Conservation (phyloP, 345 rosid genomes). For the Geranium brycei region DNA sequence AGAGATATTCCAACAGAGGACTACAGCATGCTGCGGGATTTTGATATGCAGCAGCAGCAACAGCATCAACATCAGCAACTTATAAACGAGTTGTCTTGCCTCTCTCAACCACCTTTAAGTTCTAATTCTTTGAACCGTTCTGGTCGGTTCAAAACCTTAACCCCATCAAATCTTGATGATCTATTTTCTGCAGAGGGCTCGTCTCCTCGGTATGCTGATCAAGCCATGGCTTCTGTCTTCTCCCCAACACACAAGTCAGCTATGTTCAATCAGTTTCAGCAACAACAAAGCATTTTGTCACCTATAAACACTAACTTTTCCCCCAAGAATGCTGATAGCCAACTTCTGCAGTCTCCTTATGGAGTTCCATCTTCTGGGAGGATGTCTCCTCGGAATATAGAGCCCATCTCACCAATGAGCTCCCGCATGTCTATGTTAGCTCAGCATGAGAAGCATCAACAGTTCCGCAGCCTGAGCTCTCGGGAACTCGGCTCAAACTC, state of each 20-base stretch:
- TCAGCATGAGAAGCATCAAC: conserved; percentile 53
- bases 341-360: conserved; percentile 36
- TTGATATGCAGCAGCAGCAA: conserved; percentile 52
- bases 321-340: conserved; percentile 51
- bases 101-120: conserved; percentile 33
- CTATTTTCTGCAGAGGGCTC: conserved; percentile 50
- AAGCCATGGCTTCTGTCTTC: conserved; percentile 40
- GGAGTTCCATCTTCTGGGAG: conserved; percentile 61
- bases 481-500: conserved; percentile 50
- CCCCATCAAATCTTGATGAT: conserved; percentile 74
- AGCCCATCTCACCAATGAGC: conserved; percentile 67
- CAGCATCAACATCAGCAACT: conserved; percentile 19
- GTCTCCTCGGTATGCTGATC: conserved; percentile 51
- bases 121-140: conserved; percentile 46
- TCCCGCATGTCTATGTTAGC: conserved; percentile 55
- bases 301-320: conserved; percentile 54
- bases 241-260: conserved; percentile 55
- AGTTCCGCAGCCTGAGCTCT: conserved; percentile 56
- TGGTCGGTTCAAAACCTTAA: conserved; percentile 59
- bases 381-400: conserved; percentile 76
- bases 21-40: conserved; percentile 49
- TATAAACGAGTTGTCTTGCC: conserved; percentile 42
- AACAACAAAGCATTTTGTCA: conserved; percentile 63
- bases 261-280: conserved; percentile 48
- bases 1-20: conserved; percentile 59